A percentile compares a stretch with the other conserved stretches of the same genome.
phyloP scores from a whole-genome alignment of 116 monocot genomes.

The Dioscorea cayenensis region DNA sequence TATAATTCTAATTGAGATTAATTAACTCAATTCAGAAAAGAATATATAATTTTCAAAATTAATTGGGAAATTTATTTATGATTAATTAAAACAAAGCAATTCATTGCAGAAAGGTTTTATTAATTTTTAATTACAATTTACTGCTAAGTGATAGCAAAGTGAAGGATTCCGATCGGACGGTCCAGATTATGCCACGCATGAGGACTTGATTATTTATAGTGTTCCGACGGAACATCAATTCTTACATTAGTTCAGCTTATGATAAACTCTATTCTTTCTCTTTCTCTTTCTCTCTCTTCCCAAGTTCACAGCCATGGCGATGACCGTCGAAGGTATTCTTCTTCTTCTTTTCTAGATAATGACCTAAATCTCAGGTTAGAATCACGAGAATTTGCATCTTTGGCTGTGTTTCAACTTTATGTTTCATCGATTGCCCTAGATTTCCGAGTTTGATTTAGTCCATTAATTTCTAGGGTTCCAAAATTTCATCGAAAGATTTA shows the following conservation, averaged over 20 bases:
- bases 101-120: too few relatives aligned
- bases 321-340: constrained; percentile 13
- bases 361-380: neutral
- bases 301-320: constrained; percentile 11
- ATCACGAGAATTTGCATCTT: neutral
- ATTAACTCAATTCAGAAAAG: too few relatives aligned
- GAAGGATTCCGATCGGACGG: neutral
- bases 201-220: neutral
- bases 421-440: neutral
- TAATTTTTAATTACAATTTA: too few relatives aligned
- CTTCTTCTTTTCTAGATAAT: neutral
- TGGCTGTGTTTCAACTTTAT: neutral
- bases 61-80: too few relatives aligned
- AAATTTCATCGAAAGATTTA: too few relatives aligned
- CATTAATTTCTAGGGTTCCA: too few relatives aligned
- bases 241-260: neutral
- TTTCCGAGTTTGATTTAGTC: too few relatives aligned
- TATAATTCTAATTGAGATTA: too few relatives aligned
- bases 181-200: neutral
- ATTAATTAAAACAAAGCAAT: too few relatives aligned
- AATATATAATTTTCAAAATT: too few relatives aligned
- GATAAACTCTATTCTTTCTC: neutral
- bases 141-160: too few relatives aligned
- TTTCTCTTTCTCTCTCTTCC: neutral
- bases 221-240: neutral